Conservation (phyloP, 768 basidiomycete genomes). For the Amyloporia xantha region DNA sequence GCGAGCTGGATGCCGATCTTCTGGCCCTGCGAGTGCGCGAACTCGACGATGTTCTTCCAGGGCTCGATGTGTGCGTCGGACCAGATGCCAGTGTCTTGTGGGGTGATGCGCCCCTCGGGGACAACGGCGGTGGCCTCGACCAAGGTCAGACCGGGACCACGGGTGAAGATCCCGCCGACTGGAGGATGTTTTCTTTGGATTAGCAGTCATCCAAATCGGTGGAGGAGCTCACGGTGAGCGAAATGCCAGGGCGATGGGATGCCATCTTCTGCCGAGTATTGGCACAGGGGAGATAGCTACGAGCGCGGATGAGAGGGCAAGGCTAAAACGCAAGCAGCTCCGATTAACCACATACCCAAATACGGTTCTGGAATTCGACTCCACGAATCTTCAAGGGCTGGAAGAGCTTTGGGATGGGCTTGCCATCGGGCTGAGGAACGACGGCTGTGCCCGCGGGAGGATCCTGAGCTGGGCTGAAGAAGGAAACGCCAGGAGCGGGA, state of each 20-base stretch:
- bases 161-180: slow-evolving; percentile 49
- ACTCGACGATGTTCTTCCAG: slow-evolving; percentile 50
- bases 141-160: slow-evolving; percentile 50
- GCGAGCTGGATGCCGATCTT: slow-evolving; percentile 70
- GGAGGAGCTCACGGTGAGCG: slow-evolving; percentile 38
- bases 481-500: slow-evolving; percentile 28
- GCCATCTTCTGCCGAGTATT: slow-evolving; percentile 54
- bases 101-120: slow-evolving; percentile 57
- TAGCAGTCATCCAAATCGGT: not conserved
- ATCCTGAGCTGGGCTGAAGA: slow-evolving; percentile 42
- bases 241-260: slow-evolving; percentile 48
- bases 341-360: slow-evolving; percentile 14
- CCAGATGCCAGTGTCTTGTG: slow-evolving; percentile 58
- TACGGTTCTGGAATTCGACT: slow-evolving; percentile 25
- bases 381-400: slow-evolving; percentile 42
- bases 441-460: slow-evolving; percentile 40
- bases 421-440: slow-evolving; percentile 27
- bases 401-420: slow-evolving; percentile 42
- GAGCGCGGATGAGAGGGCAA: too few relatives aligned
- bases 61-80: slow-evolving; percentile 45
- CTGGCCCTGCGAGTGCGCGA: slow-evolving; percentile 65
- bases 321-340: not conserved
- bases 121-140: slow-evolving; percentile 62
- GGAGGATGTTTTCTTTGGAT: not conserved
- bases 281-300: slow-evolving; percentile 53